A percentile compares a stretch with the other conserved stretches of the same genome.
Evolutionary conservation across 352 stramenopile genomes (phyloP).

Genomic region (Thalassiosira mediterranea): DNA sequence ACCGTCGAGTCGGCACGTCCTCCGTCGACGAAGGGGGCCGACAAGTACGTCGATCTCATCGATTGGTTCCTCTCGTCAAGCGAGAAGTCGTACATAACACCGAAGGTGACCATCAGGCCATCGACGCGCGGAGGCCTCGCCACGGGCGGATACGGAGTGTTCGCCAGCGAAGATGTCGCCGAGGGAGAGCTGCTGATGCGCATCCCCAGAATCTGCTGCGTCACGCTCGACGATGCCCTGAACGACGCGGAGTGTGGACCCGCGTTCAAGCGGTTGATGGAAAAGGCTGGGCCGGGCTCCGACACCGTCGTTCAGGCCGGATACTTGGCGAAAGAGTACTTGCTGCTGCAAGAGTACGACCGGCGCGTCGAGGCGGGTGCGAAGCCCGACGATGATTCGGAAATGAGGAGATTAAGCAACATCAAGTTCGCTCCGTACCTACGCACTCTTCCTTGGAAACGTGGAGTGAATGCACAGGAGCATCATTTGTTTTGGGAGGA

Average conservation of each 20-base stretch:
- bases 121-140: slow-evolving; percentile 47
- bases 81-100: slow-evolving; percentile 35
- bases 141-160: slow-evolving; percentile 58
- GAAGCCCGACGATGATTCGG: slow-evolving; percentile 25
- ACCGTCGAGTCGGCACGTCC: background rate
- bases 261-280: slow-evolving; percentile 61
- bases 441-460: slow-evolving; percentile 67
- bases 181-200: slow-evolving; percentile 64
- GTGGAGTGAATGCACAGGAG: slow-evolving; percentile 78
- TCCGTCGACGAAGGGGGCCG: background rate
- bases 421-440: slow-evolving; percentile 71
- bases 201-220: slow-evolving; percentile 61
- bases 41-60: slow-evolving; percentile 57
- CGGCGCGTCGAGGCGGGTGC: slow-evolving; percentile 25
- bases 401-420: slow-evolving; percentile 38
- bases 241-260: slow-evolving; percentile 59
- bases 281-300: slow-evolving; percentile 66
- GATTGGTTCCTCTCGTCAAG: slow-evolving; percentile 45
- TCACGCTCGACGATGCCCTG: slow-evolving; percentile 68
- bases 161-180: slow-evolving; percentile 44
- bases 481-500: slow-evolving; percentile 78
- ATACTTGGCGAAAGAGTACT: slow-evolving; percentile 76
- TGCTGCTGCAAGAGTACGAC: slow-evolving; percentile 54
- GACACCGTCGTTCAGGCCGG: slow-evolving; percentile 71
- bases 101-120: slow-evolving; percentile 47